Percentiles rank a stretch among this genome's conserved stretches.
Evolutionary conservation across 2,329 filamentous ascomycete genomes (phyloP).

Genomic region (Pseudocercospora cruenta): DNA sequence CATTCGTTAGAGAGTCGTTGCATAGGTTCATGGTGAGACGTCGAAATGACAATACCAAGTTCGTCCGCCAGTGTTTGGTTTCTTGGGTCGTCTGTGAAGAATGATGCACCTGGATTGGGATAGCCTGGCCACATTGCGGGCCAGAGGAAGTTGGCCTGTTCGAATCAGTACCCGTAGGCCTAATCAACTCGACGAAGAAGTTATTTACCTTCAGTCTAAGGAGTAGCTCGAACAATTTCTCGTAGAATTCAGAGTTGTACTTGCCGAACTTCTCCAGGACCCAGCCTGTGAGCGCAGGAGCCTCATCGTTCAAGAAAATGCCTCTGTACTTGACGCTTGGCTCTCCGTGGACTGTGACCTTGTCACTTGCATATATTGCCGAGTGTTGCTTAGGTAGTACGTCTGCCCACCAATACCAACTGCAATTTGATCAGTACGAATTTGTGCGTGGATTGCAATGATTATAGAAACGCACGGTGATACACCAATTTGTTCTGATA

Average conservation of each 20-base stretch:
- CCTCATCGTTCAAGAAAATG: conserved; percentile 73
- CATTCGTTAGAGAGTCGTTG: conserved; percentile 60
- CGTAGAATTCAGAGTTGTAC: conserved; percentile 63
- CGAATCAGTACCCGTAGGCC: neutral
- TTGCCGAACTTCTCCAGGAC: conserved; percentile 3
- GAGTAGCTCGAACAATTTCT: conserved; percentile 70
- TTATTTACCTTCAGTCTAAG: conserved; percentile 73
- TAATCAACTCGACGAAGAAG: neutral
- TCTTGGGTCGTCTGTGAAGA: conserved; percentile 69
- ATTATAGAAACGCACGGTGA: conserved; percentile 49
- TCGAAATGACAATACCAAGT: conserved; percentile 74
- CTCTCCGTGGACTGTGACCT: conserved; percentile 59
- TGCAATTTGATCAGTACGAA: neutral
- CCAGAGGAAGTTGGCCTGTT: conserved; percentile 56
- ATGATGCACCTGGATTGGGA: conserved; percentile 41
- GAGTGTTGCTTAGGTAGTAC: conserved; percentile 57
- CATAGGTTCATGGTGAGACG: conserved; percentile 75
- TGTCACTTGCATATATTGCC: conserved; percentile 59
- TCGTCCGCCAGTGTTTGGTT: conserved; percentile 72
- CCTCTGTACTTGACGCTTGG: conserved; percentile 70
- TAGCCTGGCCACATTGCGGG: conserved; percentile 72
- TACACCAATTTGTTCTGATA: conserved; percentile 74
- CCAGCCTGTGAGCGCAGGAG: conserved; percentile 62
- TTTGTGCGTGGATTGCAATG: neutral
- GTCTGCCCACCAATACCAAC: conserved; percentile 70